Base-by-base conservation (phyloP, 129 eudicot species). In the Pulicaria dysenterica region DNA sequence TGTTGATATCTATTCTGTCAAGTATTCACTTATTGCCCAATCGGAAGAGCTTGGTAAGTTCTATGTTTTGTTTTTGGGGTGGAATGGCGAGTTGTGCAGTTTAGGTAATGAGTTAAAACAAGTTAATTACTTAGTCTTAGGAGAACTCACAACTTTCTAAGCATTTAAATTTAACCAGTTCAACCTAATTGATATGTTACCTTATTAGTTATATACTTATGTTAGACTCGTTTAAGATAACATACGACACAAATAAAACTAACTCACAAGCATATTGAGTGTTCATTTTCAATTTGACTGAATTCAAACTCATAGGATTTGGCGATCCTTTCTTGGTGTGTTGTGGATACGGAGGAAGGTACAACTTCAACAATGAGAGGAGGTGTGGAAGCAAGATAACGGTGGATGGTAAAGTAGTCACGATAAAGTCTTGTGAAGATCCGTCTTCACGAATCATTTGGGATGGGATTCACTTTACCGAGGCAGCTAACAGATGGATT, bases 401-500 rank as follows among this genome's bases (percentile, higher is more conserved):
- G 8, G 81, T 86, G 67, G 73, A 84, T 0, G 96, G 96, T 15
- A 82, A 81, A 64, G 81, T 82, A 75, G 66, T 73, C 5, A 67
- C 81, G 73, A 61, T 85, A n/a, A 75, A 75, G 39, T 77, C 97
- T 41, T 91, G 97, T 78, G 59, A 75, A 59, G 80, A 91, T 58
- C 95, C 95, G 3, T 78, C 89, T 0, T 72, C 69, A 2, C 55
- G 83, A 67, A 71, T 90, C 44, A 70, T 15, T 66, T 87, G 97
- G 97, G 95, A 92, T 67, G 96, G 96, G 45, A 81, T 80, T 46
- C 98, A 89, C 83, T 93, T 79, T 77, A 85, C 96, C 0, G 88
- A 93, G 80, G 92, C 95, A 1, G 96, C 96, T 58, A 93, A 93
- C 74, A 82, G 74, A 63, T 93, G 95, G 98, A 84, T 93, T 13